Evolutionary conservation across 495 filamentous ascomycete genomes (phyloP), one percentile per base, ranked within the genome.

Genomic region (Talaromyces liani): DNA sequence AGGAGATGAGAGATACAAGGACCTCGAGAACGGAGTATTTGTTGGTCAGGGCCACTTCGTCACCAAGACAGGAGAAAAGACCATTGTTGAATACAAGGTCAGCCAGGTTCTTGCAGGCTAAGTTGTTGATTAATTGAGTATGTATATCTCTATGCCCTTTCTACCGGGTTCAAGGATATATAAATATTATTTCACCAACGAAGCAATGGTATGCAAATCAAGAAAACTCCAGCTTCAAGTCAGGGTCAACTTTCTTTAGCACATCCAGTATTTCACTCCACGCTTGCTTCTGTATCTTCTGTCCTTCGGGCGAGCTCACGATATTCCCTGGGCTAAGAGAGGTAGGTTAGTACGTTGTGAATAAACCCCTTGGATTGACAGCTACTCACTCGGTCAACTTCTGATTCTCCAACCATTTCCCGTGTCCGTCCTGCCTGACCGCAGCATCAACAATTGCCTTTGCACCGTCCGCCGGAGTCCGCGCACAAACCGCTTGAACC

Each of bases 51-150:
- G 84, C 14, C 73, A 76, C 8, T 87, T 88, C 69, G 72, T 80
- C 25, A 55, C 84, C 20, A 80, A 85, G 70, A 58, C 70, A 36
- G 84, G 81, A 12, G 81, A 86, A 73, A 76, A 80, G 1, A 60
- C 75, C 4, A 71, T 79, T 39, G 84, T 87, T 20, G 84, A 87
- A 74, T 87, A 87, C 68, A 79, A 82, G 68, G 76, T 88, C 66
- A 82, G 83, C 65, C 80, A 85, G 73, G 82, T 85, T 54, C 31
- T 69, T 18, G 61, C 67, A 6, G 67, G 61, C 16, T 74, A 56
- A 60, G 10, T 22, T 33, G 5, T 14, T 54, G 18, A 25, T 54
- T 12, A 22, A 9, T 24, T 24, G 24, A 22, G 49, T 54, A 22
- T 22, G 14, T 24, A 22, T 22, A 54, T 54, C 16, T 51, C 47